Evolutionary conservation across 2,329 filamentous ascomycete species (phyloP).

Genomic region (Sclerotinia minor): DNA sequence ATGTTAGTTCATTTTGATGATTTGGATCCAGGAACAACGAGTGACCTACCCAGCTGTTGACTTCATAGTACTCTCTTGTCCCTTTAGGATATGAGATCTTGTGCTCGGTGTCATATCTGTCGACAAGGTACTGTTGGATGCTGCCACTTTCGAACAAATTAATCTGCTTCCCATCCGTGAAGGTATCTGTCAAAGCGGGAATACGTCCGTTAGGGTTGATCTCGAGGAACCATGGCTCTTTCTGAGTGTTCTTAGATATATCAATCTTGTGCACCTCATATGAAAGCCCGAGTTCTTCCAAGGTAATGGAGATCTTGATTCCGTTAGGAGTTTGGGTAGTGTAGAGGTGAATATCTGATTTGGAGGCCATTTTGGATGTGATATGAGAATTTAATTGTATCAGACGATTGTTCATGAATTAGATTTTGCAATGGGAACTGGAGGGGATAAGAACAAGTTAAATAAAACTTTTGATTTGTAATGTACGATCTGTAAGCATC

Average conservation of each 20-base stretch:
- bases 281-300: slow-evolving; percentile 82
- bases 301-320: slow-evolving; percentile 81
- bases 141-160: slow-evolving; percentile 79
- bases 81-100: slow-evolving; percentile 78
- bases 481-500: background rate
- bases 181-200: slow-evolving; percentile 79
- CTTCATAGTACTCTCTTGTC: slow-evolving; percentile 73
- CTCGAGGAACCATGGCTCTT: slow-evolving; percentile 81
- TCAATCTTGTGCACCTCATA: slow-evolving; percentile 74
- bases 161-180: slow-evolving; percentile 70
- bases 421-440: background rate
- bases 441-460: background rate
- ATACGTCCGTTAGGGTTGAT: slow-evolving; percentile 95
- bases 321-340: slow-evolving; percentile 84
- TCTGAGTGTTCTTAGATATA: slow-evolving; percentile 75
- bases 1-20: slow-evolving; percentile 16
- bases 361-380: slow-evolving; percentile 46
- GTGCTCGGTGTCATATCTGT: slow-evolving; percentile 77
- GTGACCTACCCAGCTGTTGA: slow-evolving; percentile 68
- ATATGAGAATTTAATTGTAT: slow-evolving; percentile 28
- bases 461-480: slow-evolving; percentile 17
- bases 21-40: background rate
- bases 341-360: slow-evolving; percentile 43
- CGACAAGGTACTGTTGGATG: slow-evolving; percentile 81
- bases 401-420: slow-evolving; percentile 33